Percentiles rank a stretch among this genome's conserved stretches.
These are phyloP conservation scores for Fusarium sp. DNA, from an alignment of 2,329 filamentous ascomycete species.

Conservation along the genomic window DNA sequence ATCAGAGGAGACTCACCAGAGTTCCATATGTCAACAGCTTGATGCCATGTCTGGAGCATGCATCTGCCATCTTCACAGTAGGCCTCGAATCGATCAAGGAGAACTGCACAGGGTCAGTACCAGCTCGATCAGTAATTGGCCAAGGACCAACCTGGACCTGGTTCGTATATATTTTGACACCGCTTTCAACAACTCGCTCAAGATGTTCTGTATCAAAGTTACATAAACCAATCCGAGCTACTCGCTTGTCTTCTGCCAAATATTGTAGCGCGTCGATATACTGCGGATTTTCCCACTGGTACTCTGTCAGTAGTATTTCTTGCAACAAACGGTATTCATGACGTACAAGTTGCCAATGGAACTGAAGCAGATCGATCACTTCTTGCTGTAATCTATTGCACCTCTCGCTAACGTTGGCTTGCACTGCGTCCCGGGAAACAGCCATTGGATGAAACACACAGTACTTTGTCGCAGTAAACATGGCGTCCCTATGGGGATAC, in stretches of 20 bases:
- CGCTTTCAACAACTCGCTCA: neutral
- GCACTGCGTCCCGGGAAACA: neutral
- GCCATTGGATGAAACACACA: neutral
- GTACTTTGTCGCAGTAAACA: neutral
- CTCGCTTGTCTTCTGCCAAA: neutral
- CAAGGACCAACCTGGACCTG: neutral
- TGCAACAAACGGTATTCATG: accelerated
- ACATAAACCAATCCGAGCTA: accelerated
- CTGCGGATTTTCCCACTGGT: neutral
- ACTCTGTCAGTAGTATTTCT: accelerated
- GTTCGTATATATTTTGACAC: neutral
- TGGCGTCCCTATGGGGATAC: neutral
- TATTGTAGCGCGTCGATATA: neutral
- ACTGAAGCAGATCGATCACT: neutral
- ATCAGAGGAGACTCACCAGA: neutral
- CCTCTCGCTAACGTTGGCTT: neutral
- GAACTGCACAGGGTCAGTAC: neutral
- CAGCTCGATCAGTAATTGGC: accelerated
- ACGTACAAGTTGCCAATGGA: neutral
- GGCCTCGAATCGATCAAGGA: neutral
- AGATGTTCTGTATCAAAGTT: neutral
- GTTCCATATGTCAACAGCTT: neutral
- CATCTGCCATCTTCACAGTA: neutral
- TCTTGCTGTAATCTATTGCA: neutral
- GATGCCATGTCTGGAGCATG: neutral